Evolutionary conservation across 2,329 filamentous ascomycete species (phyloP).

Genomic region (Penicillium sclerotiorum): DNA sequence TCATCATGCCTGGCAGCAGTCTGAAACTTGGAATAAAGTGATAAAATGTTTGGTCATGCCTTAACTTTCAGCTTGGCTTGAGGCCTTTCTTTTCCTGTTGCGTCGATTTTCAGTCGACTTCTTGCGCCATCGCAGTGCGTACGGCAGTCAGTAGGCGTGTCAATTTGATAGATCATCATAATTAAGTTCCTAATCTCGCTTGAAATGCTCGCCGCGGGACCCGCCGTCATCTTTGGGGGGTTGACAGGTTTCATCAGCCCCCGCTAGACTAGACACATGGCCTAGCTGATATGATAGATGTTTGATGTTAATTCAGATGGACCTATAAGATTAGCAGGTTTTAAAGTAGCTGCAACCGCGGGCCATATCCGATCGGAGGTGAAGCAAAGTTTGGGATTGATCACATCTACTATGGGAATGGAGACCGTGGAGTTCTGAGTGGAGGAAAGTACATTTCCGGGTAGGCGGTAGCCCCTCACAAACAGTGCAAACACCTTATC

Average conservation of each 20-base stretch:
- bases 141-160: not conserved
- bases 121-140: not conserved
- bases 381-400: conserved; percentile 13
- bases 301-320: not conserved
- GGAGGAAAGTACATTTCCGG: conserved; percentile 2
- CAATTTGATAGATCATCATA: not conserved
- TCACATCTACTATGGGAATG: conserved; percentile 12
- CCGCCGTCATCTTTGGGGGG: not conserved
- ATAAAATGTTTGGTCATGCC: conserved; percentile 21
- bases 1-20: conserved; percentile 20
- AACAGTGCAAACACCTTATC: conserved; percentile 41
- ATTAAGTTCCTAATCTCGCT: not conserved
- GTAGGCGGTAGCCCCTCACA: conserved; percentile 17
- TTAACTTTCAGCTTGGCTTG: conserved; percentile 1
- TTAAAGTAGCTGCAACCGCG: conserved; percentile 13
- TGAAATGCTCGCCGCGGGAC: not conserved
- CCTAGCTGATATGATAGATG: conserved; percentile 14
- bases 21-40: conserved; percentile 21
- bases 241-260: conserved; percentile 17
- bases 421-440: not conserved
- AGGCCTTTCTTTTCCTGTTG: not conserved
- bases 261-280: conserved; percentile 5
- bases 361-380: conserved; percentile 6
- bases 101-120: not conserved
- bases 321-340: not conserved